Evolutionary conservation across 805 yeast genomes (phyloP).

Genomic region (Hanseniaspora lindneri): DNA sequence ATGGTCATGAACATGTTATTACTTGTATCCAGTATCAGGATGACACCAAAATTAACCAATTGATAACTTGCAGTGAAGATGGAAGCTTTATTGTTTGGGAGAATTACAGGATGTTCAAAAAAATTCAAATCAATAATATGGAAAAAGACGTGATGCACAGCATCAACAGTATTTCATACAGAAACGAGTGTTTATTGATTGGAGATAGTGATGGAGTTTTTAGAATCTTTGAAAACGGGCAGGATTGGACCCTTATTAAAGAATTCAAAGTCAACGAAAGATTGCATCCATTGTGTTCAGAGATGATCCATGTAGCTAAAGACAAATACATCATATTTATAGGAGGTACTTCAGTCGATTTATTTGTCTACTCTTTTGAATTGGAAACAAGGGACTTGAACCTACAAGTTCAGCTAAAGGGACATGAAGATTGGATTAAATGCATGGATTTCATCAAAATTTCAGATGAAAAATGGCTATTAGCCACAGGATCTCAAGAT

Average conservation of each 20-base stretch:
- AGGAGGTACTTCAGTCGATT: constrained; percentile 54
- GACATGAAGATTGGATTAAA: constrained; percentile 96
- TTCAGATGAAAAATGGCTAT: constrained; percentile 40
- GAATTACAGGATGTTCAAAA: constrained; percentile 2
- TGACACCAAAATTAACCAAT: constrained; percentile 6
- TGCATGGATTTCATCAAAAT: constrained; percentile 48
- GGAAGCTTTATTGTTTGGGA: constrained; percentile 12
- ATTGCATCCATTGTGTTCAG: constrained; percentile 11
- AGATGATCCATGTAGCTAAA: constrained; percentile 8
- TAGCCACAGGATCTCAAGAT: constrained; percentile 91
- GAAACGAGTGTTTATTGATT: constrained; percentile 4
- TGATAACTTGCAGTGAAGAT: constrained; percentile 16
- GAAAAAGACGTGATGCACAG: constrained; percentile 15
- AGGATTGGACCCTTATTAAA: constrained; percentile 8
- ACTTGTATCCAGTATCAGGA: constrained; percentile 13
- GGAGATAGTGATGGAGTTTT: constrained; percentile 14
- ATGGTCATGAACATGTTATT: constrained; percentile 7
- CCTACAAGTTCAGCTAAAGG: constrained; percentile 47
- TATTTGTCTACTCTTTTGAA: constrained; percentile 45
- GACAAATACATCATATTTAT: constrained; percentile 22
- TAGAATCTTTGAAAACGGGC: constrained; percentile 9
- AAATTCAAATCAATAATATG: constrained; percentile 13
- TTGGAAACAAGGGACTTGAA: constrained; percentile 16
- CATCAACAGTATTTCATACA: constrained; percentile 13
- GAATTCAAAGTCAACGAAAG: constrained; percentile 13